Percentiles rank a stretch among this genome's conserved stretches.
These are phyloP conservation scores for Grigorovia jiainica DNA, from an alignment of 805 yeast genomes.

Conservation along the genomic window DNA sequence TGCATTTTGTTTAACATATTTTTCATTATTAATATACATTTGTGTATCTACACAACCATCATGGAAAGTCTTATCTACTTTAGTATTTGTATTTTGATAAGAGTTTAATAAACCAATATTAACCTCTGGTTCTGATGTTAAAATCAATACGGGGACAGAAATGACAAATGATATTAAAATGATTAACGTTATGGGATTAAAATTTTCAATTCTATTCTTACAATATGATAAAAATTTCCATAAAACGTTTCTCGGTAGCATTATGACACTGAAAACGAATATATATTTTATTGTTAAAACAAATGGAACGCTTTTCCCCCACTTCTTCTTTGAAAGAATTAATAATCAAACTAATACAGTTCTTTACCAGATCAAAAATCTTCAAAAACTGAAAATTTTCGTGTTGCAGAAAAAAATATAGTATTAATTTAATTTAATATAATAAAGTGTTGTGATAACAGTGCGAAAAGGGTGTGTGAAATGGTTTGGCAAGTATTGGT, in stretches of 20 bases:
- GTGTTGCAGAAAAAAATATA: too few species aligned
- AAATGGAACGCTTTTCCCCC: too few species aligned
- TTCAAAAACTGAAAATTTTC: not conserved
- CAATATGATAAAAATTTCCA: too few species aligned
- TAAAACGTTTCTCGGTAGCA: too few species aligned
- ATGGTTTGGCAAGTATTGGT: slow-evolving; percentile 20
- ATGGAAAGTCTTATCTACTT: slow-evolving; percentile 39
- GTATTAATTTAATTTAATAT: too few species aligned
- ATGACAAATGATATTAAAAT: slow-evolving; percentile 4
- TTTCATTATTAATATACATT: slow-evolving; percentile 20
- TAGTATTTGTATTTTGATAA: slow-evolving; percentile 11
- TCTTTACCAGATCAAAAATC: not conserved
- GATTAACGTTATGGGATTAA: slow-evolving; percentile 2
- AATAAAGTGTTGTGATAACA: too few species aligned
- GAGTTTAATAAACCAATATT: slow-evolving; percentile 8
- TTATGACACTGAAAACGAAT: too few species aligned
- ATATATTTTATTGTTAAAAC: too few species aligned
- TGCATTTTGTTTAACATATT: slow-evolving; percentile 56
- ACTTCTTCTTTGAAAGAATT: too few species aligned
- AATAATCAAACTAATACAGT: too few species aligned
- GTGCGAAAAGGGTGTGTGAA: not conserved
- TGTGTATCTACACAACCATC: slow-evolving; percentile 47
- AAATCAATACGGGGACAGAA: slow-evolving; percentile 4
- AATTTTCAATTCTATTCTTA: slow-evolving; percentile 2
- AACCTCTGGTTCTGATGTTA: not conserved